These are phyloP conservation scores for Mortierella polycephala DNA, from an alignment of 371 early-diverging fungal genomes.

Conservation along the genomic window DNA sequence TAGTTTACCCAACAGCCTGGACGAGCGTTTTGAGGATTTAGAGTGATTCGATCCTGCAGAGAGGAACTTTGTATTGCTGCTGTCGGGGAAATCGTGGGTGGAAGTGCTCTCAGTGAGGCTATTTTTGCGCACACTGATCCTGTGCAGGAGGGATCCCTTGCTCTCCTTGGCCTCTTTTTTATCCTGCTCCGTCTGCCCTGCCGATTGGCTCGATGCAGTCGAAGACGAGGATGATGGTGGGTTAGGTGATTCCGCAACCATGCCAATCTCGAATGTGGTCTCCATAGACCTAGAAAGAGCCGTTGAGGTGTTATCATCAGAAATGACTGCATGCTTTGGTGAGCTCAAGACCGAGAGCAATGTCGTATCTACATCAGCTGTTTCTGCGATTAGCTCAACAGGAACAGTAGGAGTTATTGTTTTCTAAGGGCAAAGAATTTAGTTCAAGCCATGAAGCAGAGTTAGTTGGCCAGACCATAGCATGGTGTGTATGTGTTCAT, in stretches of 20 bases:
- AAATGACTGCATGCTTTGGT: too few relatives aligned
- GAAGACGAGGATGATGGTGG: slow-evolving; percentile 5
- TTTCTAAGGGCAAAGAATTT: background rate
- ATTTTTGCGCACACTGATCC: slow-evolving; percentile 37
- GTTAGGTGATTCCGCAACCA: slow-evolving; percentile 8
- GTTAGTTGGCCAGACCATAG: too few relatives aligned
- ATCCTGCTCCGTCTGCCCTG: slow-evolving; percentile 9
- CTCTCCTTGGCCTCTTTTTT: slow-evolving; percentile 16
- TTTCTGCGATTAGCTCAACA: background rate
- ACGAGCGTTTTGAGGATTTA: slow-evolving; percentile 32
- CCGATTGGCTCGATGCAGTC: background rate
- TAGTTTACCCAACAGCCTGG: slow-evolving; percentile 39
- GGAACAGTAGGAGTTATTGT: background rate
- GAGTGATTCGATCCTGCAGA: slow-evolving; percentile 3
- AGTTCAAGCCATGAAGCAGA: background rate
- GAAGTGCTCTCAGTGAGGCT: slow-evolving; percentile 25
- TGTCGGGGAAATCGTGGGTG: slow-evolving; percentile 10
- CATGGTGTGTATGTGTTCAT: background rate
- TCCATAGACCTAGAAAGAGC: background rate
- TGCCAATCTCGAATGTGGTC: background rate
- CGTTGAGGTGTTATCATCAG: too few relatives aligned
- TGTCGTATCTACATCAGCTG: background rate
- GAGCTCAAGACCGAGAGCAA: too few relatives aligned
- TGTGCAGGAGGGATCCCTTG: slow-evolving; percentile 27
- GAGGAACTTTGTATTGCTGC: slow-evolving; percentile 17